Conservation (phyloP, 208 protist genomes). For the Crithidia sp. region DNA sequence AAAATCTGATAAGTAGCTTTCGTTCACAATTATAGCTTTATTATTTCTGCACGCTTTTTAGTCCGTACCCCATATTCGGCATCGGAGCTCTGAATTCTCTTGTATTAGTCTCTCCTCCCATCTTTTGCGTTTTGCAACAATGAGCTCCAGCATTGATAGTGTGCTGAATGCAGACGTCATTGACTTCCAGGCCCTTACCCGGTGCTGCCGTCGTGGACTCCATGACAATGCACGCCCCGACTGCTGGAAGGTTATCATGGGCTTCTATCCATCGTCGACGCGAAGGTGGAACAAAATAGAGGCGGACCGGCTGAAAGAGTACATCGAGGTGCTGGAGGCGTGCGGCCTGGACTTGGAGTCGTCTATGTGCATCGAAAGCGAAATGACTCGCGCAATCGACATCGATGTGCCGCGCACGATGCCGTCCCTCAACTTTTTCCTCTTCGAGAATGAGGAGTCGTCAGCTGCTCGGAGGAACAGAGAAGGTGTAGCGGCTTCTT, state of each 20-base stretch:
- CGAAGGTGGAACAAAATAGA: slow-evolving; percentile 43
- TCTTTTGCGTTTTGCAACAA: slow-evolving; percentile 6
- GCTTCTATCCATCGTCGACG: slow-evolving; percentile 50
- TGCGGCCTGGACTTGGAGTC: slow-evolving; percentile 19
- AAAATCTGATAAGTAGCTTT: too few species aligned
- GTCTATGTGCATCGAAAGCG: neutral
- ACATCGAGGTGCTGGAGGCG: slow-evolving; percentile 17
- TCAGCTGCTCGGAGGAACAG: neutral
- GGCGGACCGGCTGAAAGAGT: slow-evolving; percentile 16
- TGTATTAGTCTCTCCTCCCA: neutral
- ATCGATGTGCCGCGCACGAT: slow-evolving; percentile 86
- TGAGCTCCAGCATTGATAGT: slow-evolving; percentile 23
- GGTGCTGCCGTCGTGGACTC: slow-evolving; percentile 59
- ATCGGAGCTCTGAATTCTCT: too few species aligned
- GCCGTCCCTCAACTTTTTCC: slow-evolving; percentile 81
- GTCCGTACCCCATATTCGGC: too few species aligned
- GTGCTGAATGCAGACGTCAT: slow-evolving; percentile 28
- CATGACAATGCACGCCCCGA: slow-evolving; percentile 37
- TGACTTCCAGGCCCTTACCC: slow-evolving; percentile 40
- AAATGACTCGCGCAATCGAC: slow-evolving; percentile 50
- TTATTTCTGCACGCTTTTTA: too few species aligned
- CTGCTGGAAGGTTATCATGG: slow-evolving; percentile 83
- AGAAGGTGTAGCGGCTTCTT: neutral
- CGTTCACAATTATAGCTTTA: too few species aligned
- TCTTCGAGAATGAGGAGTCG: slow-evolving; percentile 12